Conservation (phyloP, 169 alveolate genomes). For the Cyclospora cayetanensis region DNA sequence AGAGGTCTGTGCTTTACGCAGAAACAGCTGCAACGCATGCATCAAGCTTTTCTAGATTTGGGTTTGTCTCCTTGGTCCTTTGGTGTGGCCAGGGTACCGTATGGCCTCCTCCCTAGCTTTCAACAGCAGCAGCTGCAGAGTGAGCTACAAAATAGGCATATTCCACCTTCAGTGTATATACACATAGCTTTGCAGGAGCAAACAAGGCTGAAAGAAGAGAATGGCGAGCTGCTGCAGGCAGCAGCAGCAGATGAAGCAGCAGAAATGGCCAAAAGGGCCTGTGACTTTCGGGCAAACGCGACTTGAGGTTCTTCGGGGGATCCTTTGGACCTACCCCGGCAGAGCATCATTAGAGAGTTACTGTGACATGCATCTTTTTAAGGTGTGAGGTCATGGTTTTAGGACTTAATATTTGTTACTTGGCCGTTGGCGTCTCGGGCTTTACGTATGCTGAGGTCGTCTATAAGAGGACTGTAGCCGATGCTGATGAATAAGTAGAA, state of each 20-base stretch:
- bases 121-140: conserved; percentile 17
- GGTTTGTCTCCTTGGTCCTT: background rate
- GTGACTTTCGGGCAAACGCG: background rate
- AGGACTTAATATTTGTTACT: no score
- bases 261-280: background rate
- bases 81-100: background rate
- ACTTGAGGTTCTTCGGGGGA: no score
- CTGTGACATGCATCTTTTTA: no score
- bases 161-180: background rate
- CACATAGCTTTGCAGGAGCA: background rate
- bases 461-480: no score
- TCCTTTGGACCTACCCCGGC: no score
- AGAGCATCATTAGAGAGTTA: no score
- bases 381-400: no score
- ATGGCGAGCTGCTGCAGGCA: background rate
- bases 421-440: no score
- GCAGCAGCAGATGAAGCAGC: conserved; percentile 24
- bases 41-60: background rate
- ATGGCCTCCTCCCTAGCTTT: background rate
- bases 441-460: no score
- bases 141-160: background rate
- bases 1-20: background rate
- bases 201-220: background rate
- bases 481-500: no score
- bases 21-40: conserved; percentile 30